Evolutionary conservation across 1,284 basidiomycete genomes (phyloP).

Genomic region (Singerocomus inundabilis): DNA sequence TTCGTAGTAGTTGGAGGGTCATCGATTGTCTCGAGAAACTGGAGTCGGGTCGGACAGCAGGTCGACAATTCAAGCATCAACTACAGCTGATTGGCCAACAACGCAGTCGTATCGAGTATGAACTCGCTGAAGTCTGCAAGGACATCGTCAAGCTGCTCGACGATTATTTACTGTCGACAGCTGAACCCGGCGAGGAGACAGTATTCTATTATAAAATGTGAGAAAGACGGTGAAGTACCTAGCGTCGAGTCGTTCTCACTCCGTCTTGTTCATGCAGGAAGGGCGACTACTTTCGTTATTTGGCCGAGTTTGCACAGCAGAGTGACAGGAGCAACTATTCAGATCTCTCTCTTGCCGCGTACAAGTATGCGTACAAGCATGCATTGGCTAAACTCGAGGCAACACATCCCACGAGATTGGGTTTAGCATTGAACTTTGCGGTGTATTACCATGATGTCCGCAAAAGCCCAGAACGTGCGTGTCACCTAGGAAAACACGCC

Average conservation of each 20-base stretch:
- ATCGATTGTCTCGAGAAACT: slow-evolving; percentile 56
- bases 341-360: slow-evolving; percentile 57
- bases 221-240: slow-evolving; percentile 16
- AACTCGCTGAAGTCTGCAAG: slow-evolving; percentile 55
- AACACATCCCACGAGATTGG: slow-evolving; percentile 73
- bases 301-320: slow-evolving; percentile 58
- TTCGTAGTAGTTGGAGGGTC: slow-evolving; percentile 63
- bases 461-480: slow-evolving; percentile 88
- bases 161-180: slow-evolving; percentile 51
- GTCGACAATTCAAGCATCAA: slow-evolving; percentile 37
- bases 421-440: slow-evolving; percentile 93
- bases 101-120: slow-evolving; percentile 53
- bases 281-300: slow-evolving; percentile 69
- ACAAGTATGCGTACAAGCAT: slow-evolving; percentile 66
- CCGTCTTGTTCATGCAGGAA: slow-evolving; percentile 42
- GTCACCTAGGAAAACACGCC: slow-evolving; percentile 81
- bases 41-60: slow-evolving; percentile 36
- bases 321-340: slow-evolving; percentile 49
- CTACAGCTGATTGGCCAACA: slow-evolving; percentile 50
- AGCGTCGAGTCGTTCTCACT: slow-evolving; percentile 10
- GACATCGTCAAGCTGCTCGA: slow-evolving; percentile 59
- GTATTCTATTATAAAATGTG: slow-evolving; percentile 73
- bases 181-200: slow-evolving; percentile 57
- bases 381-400: slow-evolving; percentile 56
- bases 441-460: slow-evolving; percentile 97